These are phyloP conservation scores for Phaffomyces opuntiae DNA, from an alignment of 805 yeast species.

Conservation along the genomic window DNA sequence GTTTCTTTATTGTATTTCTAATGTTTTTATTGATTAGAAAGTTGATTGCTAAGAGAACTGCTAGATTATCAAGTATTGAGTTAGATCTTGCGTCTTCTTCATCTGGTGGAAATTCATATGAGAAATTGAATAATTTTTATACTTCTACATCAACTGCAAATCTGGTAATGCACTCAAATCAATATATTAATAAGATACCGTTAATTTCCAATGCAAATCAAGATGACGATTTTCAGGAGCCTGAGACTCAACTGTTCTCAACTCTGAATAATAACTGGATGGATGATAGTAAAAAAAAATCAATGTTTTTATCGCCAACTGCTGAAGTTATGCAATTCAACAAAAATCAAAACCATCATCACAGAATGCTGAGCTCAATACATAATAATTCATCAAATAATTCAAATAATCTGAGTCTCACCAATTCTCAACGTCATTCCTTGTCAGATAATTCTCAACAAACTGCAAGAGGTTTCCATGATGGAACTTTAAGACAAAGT, in stretches of 20 bases:
- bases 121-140: constrained; percentile 12
- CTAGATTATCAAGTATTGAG: constrained; percentile 36
- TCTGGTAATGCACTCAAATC: not conserved
- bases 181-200: constrained; percentile 11
- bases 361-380: constrained; percentile 23
- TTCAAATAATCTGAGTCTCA: not conserved
- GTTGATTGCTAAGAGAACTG: constrained; percentile 41
- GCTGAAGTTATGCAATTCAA: constrained; percentile 55
- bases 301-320: constrained; percentile 73
- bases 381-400: constrained; percentile 20
- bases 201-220: constrained; percentile 14
- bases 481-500: constrained; percentile 23
- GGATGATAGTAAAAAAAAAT: constrained; percentile 22
- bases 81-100: constrained; percentile 15
- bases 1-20: constrained; percentile 43
- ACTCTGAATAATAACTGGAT: constrained; percentile 12
- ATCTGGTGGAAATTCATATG: constrained; percentile 10
- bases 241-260: constrained; percentile 14
- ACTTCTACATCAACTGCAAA: constrained; percentile 2
- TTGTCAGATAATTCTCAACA: not conserved
- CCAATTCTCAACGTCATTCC: not conserved
- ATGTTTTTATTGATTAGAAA: constrained; percentile 47
- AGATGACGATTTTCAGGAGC: constrained; percentile 11
- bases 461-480: constrained; percentile 10
- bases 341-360: constrained; percentile 30